These are phyloP conservation scores for Cercospora canescens DNA, from an alignment of 2,329 filamentous ascomycete species.

Conservation along the genomic window DNA sequence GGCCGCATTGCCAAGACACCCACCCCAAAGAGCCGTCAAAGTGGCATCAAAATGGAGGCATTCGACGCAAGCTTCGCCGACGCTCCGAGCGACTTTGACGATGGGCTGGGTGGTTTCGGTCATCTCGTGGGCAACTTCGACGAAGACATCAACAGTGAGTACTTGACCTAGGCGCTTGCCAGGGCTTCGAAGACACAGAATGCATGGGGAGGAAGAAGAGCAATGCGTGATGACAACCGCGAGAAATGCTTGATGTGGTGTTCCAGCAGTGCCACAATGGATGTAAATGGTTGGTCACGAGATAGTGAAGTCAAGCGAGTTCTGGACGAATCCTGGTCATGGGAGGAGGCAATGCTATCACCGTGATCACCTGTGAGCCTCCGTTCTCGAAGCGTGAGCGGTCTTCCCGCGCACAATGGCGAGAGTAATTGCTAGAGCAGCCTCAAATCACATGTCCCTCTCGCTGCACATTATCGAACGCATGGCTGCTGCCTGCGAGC, in stretches of 20 bases:
- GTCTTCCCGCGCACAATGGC: background rate
- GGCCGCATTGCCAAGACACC: conserved; percentile 29
- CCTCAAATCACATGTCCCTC: background rate
- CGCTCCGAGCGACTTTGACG: conserved; percentile 5
- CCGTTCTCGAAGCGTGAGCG: background rate
- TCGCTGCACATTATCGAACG: background rate
- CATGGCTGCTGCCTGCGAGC: background rate
- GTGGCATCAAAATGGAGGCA: conserved; percentile 29
- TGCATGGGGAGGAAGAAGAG: background rate
- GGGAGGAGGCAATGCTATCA: background rate
- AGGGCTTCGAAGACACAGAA: background rate
- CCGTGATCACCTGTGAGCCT: background rate
- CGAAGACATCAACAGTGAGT: conserved; percentile 1
- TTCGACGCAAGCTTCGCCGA: background rate
- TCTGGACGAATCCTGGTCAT: background rate
- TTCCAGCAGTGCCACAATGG: background rate
- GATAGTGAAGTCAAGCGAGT: background rate
- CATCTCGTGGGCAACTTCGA: background rate
- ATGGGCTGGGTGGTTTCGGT: conserved; percentile 1
- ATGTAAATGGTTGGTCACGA: background rate
- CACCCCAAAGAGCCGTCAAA: conserved; percentile 25
- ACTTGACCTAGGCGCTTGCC: background rate
- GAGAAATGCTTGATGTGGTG: background rate
- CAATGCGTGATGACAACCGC: background rate
- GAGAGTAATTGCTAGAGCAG: background rate